Base-by-base conservation (phyloP, 257 asterid species). In the Ballota nigra region DNA sequence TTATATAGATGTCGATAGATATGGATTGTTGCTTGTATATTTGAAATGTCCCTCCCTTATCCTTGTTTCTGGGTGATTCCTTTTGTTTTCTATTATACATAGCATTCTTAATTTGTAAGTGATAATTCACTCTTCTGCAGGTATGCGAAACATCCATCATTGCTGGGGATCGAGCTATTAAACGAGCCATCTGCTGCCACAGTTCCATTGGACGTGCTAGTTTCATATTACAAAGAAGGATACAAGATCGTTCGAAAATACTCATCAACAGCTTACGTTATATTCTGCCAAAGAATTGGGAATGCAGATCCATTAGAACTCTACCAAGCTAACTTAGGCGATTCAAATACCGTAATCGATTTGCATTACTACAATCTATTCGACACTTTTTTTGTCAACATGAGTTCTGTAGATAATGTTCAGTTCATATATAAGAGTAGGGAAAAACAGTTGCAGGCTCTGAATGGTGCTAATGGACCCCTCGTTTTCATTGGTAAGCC, bases 331-430 rank as follows among this genome's bases (percentile, higher is more conserved):
- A 81, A 88, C 81, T 24, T 85, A 73, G 92, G 90, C 68, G 45
- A 84, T 7, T 41, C 73, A 69, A 84, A 88, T 62, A 85, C 92
- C 18, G 96, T 87, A 5, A 71, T 92, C 47, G 98, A 92, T 72
- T 66, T 92, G 78, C 98, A 92, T 63, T 86, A 86, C 84, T 89
- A 89, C 87, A 86, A 92, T 75, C 78, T 92, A 15, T 92, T 86
- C 20, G 89, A 84, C 75, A 19, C 74, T n/a, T 83, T 72, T 77
- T 89, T 89, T 19, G 43, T 22, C 65, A 89, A 84, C 81, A 80
- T 83, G 87, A 86, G 80, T 69, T 66, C 87, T 22, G 8, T 66
- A 36, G 92, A 86, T 28, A 89, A 92, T 43, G 76, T 86, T 75
- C 83, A 85, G 77, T 87, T 24, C 66, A 81, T 92, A 60, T 78